A percentile compares a stretch with the other conserved stretches of the same genome.
These are phyloP conservation scores for Scytalidium sp. DNA, from an alignment of 2,329 filamentous ascomycete genomes.

Conservation along the genomic window DNA sequence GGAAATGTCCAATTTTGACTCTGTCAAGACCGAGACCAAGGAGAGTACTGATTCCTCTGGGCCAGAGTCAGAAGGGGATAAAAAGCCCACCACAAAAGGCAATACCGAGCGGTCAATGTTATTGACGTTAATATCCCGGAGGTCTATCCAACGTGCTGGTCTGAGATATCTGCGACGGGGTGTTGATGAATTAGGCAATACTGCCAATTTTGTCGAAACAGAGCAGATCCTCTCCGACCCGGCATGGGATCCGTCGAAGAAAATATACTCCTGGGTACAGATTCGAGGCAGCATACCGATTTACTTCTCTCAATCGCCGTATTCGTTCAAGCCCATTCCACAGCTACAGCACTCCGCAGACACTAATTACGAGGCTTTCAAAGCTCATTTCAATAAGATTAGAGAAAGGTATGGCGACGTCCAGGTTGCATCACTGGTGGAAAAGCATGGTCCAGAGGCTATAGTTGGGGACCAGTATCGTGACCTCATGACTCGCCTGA, in stretches of 20 bases:
- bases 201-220: slow-evolving; percentile 90
- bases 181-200: slow-evolving; percentile 83
- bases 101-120: slow-evolving; percentile 36
- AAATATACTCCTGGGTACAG: slow-evolving; percentile 81
- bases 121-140: slow-evolving; percentile 87
- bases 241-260: slow-evolving; percentile 58
- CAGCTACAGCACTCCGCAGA: slow-evolving; percentile 77
- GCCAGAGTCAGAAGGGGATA: neutral
- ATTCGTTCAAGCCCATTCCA: slow-evolving; percentile 85
- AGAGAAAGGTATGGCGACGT: slow-evolving; percentile 69
- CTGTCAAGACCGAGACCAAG: neutral
- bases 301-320: slow-evolving; percentile 93
- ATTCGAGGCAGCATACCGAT: slow-evolving; percentile 87
- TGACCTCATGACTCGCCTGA: slow-evolving; percentile 62
- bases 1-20: slow-evolving; percentile 34
- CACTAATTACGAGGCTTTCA: slow-evolving; percentile 75
- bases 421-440: slow-evolving; percentile 80
- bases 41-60: neutral
- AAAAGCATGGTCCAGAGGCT: slow-evolving; percentile 81
- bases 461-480: slow-evolving; percentile 78
- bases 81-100: neutral
- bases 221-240: slow-evolving; percentile 84
- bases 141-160: slow-evolving; percentile 82
- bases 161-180: slow-evolving; percentile 87
- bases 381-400: slow-evolving; percentile 73